Evolutionary conservation across 441 rosid genomes (phyloP).

Genomic region (Erodium moschatum): DNA sequence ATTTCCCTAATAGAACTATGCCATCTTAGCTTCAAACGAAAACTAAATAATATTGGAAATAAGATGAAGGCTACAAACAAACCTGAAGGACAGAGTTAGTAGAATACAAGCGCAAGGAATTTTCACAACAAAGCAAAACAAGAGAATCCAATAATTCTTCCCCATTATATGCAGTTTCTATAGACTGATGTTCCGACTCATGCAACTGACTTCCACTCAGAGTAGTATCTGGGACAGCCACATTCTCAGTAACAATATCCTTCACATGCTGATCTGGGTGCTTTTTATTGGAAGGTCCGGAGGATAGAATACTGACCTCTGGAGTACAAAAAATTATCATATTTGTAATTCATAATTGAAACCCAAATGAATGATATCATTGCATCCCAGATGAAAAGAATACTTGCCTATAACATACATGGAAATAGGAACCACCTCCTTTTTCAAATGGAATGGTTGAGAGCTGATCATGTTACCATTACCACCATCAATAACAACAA

Average conservation of each 20-base stretch:
- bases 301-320: conserved; percentile 28
- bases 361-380: conserved; percentile 1
- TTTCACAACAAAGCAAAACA: conserved; percentile 47
- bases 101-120: conserved; percentile 39
- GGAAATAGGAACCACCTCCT: conserved; percentile 42
- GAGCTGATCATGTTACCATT: conserved; percentile 33
- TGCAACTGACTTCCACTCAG: conserved; percentile 22
- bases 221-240: conserved; percentile 23
- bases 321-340: conserved; percentile 18
- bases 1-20: conserved; percentile 36
- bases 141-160: conserved; percentile 32
- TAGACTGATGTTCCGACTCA: conserved; percentile 22
- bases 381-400: conserved; percentile 12
- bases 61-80: conserved; percentile 17
- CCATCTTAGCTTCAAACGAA: conserved; percentile 22
- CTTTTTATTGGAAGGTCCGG: conserved; percentile 24
- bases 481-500: conserved; percentile 33
- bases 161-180: conserved; percentile 23
- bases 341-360: conserved; percentile 16
- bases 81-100: conserved; percentile 51
- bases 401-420: conserved; percentile 57
- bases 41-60: conserved; percentile 16
- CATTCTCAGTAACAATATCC: conserved; percentile 22
- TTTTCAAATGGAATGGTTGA: conserved; percentile 39
- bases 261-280: conserved; percentile 24